phyloP scores from a whole-genome alignment of 176 grass and related monocot genomes.

The Eleusine indica region DNA sequence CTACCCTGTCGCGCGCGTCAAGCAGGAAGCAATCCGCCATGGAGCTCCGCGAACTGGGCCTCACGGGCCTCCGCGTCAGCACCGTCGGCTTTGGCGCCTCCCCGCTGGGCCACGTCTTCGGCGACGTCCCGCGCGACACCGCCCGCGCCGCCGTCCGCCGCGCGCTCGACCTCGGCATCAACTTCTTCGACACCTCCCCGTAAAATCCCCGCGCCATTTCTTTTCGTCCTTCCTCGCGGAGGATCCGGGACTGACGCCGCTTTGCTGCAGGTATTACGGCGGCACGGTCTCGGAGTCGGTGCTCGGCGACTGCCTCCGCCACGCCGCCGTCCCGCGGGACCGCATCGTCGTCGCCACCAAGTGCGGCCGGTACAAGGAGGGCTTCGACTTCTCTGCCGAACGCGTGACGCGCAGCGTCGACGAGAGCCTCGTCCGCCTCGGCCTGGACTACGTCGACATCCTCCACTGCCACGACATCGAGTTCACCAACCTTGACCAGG shows the following conservation, averaged over 20 bases:
- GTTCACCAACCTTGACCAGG: constrained; percentile 83
- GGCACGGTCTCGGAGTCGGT: constrained; percentile 77
- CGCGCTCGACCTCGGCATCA: constrained; percentile 79
- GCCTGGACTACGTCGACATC: constrained; percentile 84
- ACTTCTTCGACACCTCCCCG: constrained; percentile 99
- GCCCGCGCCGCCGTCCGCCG: constrained; percentile 73
- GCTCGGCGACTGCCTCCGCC: constrained; percentile 80
- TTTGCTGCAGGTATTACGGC: constrained; percentile 70
- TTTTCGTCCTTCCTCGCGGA: not conserved
- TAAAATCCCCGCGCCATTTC: not conserved
- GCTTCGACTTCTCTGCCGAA: constrained; percentile 86
- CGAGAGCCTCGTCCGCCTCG: constrained; percentile 77
- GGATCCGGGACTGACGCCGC: not conserved
- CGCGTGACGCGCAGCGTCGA: constrained; percentile 68
- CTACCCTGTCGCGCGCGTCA: no score
- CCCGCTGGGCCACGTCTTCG: constrained; percentile 81
- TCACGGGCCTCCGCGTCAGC: constrained; percentile 72
- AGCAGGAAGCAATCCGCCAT: constrained; percentile 35
- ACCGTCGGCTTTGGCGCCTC: constrained; percentile 84
- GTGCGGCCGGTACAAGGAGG: constrained; percentile 82
- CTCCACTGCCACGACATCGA: constrained; percentile 93
- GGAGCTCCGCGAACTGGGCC: constrained; percentile 73
- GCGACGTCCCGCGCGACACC: constrained; percentile 52
- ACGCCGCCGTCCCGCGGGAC: constrained; percentile 56
- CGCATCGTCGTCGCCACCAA: constrained; percentile 75